Evolutionary conservation across 768 basidiomycete genomes (phyloP), one percentile per base, ranked within the genome.

Genomic region (Lactarius psammicola): DNA sequence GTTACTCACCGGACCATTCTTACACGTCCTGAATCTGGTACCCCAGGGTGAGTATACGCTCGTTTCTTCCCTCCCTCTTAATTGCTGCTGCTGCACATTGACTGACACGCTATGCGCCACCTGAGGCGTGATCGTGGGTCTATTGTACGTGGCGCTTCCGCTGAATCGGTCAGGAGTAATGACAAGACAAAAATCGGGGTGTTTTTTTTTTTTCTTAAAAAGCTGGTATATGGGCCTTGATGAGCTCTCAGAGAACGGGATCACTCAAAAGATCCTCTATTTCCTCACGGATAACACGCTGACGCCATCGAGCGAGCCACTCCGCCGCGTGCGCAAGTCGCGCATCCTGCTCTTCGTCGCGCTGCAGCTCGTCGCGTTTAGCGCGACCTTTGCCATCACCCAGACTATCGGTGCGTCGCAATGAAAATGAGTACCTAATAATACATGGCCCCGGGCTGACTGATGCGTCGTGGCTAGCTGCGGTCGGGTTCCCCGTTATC

Each of bases 141-240:
- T 95, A 20, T 96, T 96, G 91, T 94, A 69, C 75, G 85, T 80
- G 9, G 26, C 5, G 4, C 11, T 33, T 20, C 20, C 40, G 5
- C 18, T 2, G 26, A n/a, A 7, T 13, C 23, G 2, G 23, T 54
- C 53, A 28, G n/a, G 13, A 18, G 34, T 18, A 7, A 15, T 55
- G 31, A 55, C 11, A 2, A n/a, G n/a, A n/a, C n/a, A n/a, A n/a
- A n/a, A 26, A 5, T 46, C 20, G 4, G 9, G n/a, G 5, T 1
- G 5, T n/a, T 49, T 18, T 8, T 20, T 28, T 15, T 30, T 17
- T 62, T 15, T 15, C 30, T 20, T 62, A 90, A n/a, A n/a, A n/a
- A n/a, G 89, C 75, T 95, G 93, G 93, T 95, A 87, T 74, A 96
- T 98, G 92, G 95, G 95, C 17, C 83, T 83, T 38, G 90, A 91